These are phyloP conservation scores for Dysphania ambrosioides DNA, from an alignment of 148 eudicot species.

Conservation along the genomic window DNA sequence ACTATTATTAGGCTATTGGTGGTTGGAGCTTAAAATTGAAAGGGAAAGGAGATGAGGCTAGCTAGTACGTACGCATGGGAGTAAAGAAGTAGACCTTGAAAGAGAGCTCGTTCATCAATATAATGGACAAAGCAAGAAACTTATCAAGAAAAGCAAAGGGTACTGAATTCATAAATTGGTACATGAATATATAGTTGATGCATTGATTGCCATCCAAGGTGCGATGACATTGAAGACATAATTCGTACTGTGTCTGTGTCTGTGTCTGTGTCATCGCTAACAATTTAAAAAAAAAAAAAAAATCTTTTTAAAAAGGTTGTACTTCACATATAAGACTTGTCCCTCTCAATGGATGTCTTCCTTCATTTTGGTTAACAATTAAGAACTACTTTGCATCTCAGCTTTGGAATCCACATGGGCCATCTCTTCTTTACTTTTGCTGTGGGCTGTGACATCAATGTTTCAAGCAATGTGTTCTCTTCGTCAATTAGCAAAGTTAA, in stretches of 20 bases:
- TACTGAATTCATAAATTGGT: slow-evolving; percentile 4
- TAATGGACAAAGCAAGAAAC: slow-evolving; percentile 21
- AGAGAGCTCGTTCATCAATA: not conserved
- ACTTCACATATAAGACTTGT: slow-evolving; percentile 19
- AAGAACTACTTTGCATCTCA: too few relatives aligned
- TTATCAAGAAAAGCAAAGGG: not conserved
- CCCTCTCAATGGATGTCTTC: slow-evolving; percentile 18
- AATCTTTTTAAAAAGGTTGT: not conserved
- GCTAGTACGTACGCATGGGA: not conserved
- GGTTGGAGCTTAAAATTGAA: slow-evolving; percentile 6
- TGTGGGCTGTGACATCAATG: too few relatives aligned
- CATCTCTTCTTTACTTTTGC: not conserved
- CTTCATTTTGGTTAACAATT: slow-evolving; percentile 11
- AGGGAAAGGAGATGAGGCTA: slow-evolving; percentile 12
- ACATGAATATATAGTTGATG: not conserved
- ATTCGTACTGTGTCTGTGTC: too few relatives aligned
- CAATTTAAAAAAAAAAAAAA: too few relatives aligned
- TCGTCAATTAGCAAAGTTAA: too few relatives aligned
- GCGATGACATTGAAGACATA: slow-evolving; percentile 9
- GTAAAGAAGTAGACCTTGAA: not conserved
- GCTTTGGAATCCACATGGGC: slow-evolving; percentile 12
- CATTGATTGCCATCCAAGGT: slow-evolving; percentile 19
- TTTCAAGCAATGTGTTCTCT: too few relatives aligned
- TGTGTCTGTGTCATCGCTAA: too few relatives aligned
- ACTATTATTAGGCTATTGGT: too few relatives aligned